Evolutionary conservation across 2,329 filamentous ascomycete species (phyloP), one percentile per base, ranked within the genome.

Genomic region (Arthrobotrys megalospora): DNA sequence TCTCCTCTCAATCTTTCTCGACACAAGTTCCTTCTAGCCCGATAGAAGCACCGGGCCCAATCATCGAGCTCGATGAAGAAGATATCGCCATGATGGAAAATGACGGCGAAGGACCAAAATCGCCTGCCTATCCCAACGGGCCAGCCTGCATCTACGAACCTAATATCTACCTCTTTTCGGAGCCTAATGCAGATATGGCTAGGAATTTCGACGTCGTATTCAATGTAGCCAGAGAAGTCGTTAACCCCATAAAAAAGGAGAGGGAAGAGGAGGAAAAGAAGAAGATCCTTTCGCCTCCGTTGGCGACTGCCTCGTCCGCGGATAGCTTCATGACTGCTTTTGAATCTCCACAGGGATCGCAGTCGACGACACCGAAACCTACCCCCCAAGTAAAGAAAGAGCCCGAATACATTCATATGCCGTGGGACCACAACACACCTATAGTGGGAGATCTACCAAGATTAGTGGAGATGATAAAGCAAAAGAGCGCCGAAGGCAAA

Each of bases 361-460:
- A 4, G 36, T 50, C 62, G 16, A 89, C 89, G 0, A 89, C 88
- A 0, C 89, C 89, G 2, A 90, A 88, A 82, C 87, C 89, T 8
- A 53, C 11, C 85, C 84, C 47, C 77, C 83, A 4, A 83, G 81
- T 83, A 1, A 84, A 84, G 43, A 88, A 86, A 63, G 85, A 89
- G 53, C 93, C 93, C 0, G 93, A 96, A 83, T 96, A 96, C 82
- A 92, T 96, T 14, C 93, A 96, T 83, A 91, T 96, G 82, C 91
- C 90, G 0, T 96, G 93, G 93, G 93, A 96, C 79, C 93, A 96
- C 85, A 94, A 95, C 84, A 95, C 92, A 0, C 92, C 96, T 76
- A 95, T 96, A 80, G 90, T 92, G 0, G 89, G 90, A 4, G 93
- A 96, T 83, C 85, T 96, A 19, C 90, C 93, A 86, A 87, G 86